A percentile compares a stretch with the other conserved stretches of the same genome.
Conservation (phyloP, 805 yeast species). For the Kazachstania psychrophila region DNA sequence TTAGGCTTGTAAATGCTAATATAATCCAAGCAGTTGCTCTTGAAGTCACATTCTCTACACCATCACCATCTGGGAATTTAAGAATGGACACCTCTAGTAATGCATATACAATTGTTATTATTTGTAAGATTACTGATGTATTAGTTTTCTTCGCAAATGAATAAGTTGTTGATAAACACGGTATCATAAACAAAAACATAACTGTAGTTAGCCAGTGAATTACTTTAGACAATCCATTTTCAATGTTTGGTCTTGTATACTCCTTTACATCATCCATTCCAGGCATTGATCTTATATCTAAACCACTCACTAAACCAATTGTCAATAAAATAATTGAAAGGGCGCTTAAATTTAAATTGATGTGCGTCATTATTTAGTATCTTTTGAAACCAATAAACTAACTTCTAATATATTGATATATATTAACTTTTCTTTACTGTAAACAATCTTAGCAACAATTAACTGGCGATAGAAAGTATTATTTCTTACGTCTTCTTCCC, state of each 20-base stretch:
- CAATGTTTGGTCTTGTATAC: slow-evolving; percentile 31
- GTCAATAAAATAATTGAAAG: too few relatives aligned
- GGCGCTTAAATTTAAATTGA: too few relatives aligned
- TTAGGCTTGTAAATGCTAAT: slow-evolving; percentile 34
- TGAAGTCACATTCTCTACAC: slow-evolving; percentile 59
- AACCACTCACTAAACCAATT: too few relatives aligned
- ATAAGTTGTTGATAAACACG: slow-evolving; percentile 47
- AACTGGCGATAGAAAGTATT: too few relatives aligned
- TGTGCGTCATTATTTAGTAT: too few relatives aligned
- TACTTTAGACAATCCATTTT: slow-evolving; percentile 43
- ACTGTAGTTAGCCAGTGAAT: slow-evolving; percentile 58
- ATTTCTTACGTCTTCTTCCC: too few relatives aligned
- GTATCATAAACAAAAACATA: slow-evolving; percentile 39
- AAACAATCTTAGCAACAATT: too few relatives aligned
- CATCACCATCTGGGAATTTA: slow-evolving; percentile 54
- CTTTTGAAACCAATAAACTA: too few relatives aligned
- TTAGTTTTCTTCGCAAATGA: slow-evolving; percentile 46
- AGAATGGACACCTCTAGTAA: slow-evolving; percentile 48
- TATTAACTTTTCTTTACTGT: too few relatives aligned
- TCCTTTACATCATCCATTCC: slow-evolving; percentile 23
- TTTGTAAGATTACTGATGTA: slow-evolving; percentile 39
- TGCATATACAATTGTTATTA: slow-evolving; percentile 41
- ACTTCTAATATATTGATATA: too few relatives aligned
- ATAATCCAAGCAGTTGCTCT: slow-evolving; percentile 60
- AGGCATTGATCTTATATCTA: too few relatives aligned